Percentiles rank a stretch among this genome's conserved stretches.
phyloP scores from a whole-genome alignment of 257 asterid species.

The Thymus mandschuricus region DNA sequence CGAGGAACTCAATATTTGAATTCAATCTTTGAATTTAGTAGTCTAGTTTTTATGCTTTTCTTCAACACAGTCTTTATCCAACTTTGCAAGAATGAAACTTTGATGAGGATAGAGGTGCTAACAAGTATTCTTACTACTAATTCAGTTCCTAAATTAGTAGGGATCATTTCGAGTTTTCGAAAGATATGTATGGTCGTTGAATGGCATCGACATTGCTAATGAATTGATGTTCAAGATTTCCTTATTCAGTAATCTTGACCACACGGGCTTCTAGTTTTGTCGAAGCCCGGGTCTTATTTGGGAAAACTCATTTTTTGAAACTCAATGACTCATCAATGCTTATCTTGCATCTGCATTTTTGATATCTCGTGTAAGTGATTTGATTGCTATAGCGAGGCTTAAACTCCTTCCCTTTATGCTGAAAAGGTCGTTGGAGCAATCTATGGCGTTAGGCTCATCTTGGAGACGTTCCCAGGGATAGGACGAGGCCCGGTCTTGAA shows the following conservation, averaged over 20 bases:
- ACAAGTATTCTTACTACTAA: background rate
- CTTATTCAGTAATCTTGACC: background rate
- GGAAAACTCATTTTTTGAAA: background rate
- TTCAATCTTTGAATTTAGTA: background rate
- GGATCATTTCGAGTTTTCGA: background rate
- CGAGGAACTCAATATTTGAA: background rate
- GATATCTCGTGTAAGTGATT: background rate
- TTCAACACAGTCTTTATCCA: background rate
- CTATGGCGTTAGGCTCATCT: slow-evolving; percentile 64
- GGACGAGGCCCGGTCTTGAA: slow-evolving; percentile 70
- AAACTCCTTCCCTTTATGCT: slow-evolving; percentile 10
- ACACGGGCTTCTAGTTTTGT: background rate
- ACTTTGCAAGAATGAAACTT: slow-evolving; percentile 8
- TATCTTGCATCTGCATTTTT: background rate
- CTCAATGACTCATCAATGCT: background rate
- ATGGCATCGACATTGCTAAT: background rate
- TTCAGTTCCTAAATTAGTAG: background rate
- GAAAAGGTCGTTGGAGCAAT: slow-evolving; percentile 69
- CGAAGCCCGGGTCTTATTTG: background rate
- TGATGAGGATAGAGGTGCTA: background rate
- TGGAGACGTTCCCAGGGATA: slow-evolving; percentile 51
- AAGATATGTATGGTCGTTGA: background rate
- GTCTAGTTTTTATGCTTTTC: slow-evolving; percentile 7
- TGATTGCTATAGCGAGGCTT: background rate
- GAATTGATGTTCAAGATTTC: background rate